Percentiles rank a stretch among this genome's conserved stretches.
Evolutionary conservation across 495 filamentous ascomycete species (phyloP).

Genomic region (Podospora australis): DNA sequence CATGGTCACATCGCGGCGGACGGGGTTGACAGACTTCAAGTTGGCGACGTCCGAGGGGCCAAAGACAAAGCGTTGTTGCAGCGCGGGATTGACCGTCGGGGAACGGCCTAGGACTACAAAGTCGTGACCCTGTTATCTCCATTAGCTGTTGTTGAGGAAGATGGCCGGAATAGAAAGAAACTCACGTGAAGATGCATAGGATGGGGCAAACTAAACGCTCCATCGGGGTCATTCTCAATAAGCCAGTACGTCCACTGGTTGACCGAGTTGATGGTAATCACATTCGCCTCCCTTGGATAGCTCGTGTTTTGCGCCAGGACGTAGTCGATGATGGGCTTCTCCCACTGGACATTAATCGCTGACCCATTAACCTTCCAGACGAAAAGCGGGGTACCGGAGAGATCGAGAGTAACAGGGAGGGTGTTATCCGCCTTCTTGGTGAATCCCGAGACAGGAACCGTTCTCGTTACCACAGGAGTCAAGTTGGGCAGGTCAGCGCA

Average conservation of each 20-base stretch:
- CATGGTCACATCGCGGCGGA: slow-evolving; percentile 55
- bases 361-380: slow-evolving; percentile 38
- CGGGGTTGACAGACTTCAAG: slow-evolving; percentile 46
- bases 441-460: slow-evolving; percentile 20
- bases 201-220: slow-evolving; percentile 28
- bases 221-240: slow-evolving; percentile 46
- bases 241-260: slow-evolving; percentile 48
- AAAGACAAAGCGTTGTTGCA: slow-evolving; percentile 28
- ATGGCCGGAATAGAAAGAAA: not conserved
- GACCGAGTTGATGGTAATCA: slow-evolving; percentile 26
- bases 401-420: slow-evolving; percentile 22
- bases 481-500: slow-evolving; percentile 29
- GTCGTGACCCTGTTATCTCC: too few relatives aligned
- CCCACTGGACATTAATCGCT: slow-evolving; percentile 38
- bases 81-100: slow-evolving; percentile 13
- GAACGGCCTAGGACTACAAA: slow-evolving; percentile 49
- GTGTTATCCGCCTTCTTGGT: slow-evolving; percentile 21
- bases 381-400: slow-evolving; percentile 21
- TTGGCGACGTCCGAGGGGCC: slow-evolving; percentile 17
- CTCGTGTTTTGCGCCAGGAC: slow-evolving; percentile 30
- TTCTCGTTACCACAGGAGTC: slow-evolving; percentile 27
- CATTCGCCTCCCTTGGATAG: slow-evolving; percentile 33
- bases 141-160: slow-evolving; percentile 23
- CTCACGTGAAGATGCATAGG: slow-evolving; percentile 43
- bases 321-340: slow-evolving; percentile 33